phyloP scores from a whole-genome alignment of 139 green algal species.

The Haematococcus lacustris region DNA sequence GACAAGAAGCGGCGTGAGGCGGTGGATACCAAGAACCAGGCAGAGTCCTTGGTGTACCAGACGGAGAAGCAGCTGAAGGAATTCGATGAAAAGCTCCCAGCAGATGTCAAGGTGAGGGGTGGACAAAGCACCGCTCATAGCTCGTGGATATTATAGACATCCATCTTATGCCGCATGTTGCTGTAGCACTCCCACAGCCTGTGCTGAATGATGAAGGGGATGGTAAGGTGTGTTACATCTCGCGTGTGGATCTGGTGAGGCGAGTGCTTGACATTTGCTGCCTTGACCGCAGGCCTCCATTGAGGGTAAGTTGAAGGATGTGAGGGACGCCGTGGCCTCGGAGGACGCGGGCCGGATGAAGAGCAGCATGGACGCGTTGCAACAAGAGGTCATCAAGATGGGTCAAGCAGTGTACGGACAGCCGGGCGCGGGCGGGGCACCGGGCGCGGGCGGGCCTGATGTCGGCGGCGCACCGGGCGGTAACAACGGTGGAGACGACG shows the following conservation, averaged over 20 bases:
- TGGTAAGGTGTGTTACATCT: too few relatives aligned
- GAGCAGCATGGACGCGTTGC: constrained; percentile 75
- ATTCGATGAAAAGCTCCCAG: constrained; percentile 83
- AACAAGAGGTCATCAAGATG: constrained; percentile 89
- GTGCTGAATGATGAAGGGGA: too few relatives aligned
- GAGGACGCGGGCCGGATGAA: constrained; percentile 85
- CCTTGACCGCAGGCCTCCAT: constrained; percentile 44
- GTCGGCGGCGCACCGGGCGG: too few relatives aligned
- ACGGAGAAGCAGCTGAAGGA: constrained; percentile 99
- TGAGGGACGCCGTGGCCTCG: constrained; percentile 56
- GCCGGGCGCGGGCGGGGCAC: constrained; percentile 22
- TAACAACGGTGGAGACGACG: constrained; percentile 70
- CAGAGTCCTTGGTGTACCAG: constrained; percentile 85
- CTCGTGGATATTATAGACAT: too few relatives aligned
- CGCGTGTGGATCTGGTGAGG: too few relatives aligned
- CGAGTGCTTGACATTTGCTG: too few relatives aligned
- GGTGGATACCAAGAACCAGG: constrained; percentile 94
- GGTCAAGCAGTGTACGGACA: constrained; percentile 90
- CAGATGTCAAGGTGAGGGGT: constrained; percentile 29
- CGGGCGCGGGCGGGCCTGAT: constrained; percentile 23
- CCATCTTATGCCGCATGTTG: too few relatives aligned
- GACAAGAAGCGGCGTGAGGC: constrained; percentile 89
- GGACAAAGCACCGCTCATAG: too few relatives aligned
- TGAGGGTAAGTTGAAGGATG: constrained; percentile 70
- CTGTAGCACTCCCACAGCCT: too few relatives aligned